phyloP scores from a whole-genome alignment of 2,329 filamentous ascomycete species.

The Microdochium nivale region DNA sequence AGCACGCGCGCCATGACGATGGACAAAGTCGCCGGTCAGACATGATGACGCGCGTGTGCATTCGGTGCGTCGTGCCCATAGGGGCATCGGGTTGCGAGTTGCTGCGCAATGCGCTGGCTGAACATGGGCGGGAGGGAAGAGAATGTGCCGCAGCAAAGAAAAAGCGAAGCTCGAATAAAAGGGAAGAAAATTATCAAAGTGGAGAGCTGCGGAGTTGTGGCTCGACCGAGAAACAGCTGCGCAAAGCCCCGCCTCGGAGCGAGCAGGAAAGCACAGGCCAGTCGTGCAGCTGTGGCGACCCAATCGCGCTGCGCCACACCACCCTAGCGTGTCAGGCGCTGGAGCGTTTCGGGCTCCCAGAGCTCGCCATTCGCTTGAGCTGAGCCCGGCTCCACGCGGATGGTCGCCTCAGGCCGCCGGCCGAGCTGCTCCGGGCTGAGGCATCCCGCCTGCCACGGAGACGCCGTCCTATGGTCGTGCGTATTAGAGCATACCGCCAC shows the following conservation, averaged over 20 bases:
- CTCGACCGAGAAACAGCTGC: background rate
- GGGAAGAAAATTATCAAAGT: conserved; percentile 6
- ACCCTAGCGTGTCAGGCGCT: background rate
- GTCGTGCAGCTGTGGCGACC: conserved; percentile 4
- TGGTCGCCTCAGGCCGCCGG: background rate
- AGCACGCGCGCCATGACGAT: background rate
- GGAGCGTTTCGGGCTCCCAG: background rate
- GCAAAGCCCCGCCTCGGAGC: background rate
- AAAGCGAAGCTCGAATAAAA: conserved; percentile 1
- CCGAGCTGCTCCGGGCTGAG: background rate
- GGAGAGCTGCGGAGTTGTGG: conserved; percentile 6
- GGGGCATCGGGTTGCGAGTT: background rate
- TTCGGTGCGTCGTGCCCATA: background rate
- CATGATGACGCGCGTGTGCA: background rate
- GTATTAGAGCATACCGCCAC: background rate
- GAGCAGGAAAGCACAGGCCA: background rate
- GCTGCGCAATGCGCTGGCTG: conserved; percentile 1
- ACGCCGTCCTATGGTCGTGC: background rate
- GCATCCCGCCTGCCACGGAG: background rate
- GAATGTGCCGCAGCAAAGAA: too few species aligned
- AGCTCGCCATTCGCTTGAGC: background rate
- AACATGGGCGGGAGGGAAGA: background rate
- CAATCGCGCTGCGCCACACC: conserved; percentile 6
- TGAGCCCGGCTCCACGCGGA: background rate
- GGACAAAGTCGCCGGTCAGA: background rate